Evolutionary conservation across 2,329 filamentous ascomycete species (phyloP), one percentile per base, ranked within the genome.

Genomic region (Fusarium floridanum): DNA sequence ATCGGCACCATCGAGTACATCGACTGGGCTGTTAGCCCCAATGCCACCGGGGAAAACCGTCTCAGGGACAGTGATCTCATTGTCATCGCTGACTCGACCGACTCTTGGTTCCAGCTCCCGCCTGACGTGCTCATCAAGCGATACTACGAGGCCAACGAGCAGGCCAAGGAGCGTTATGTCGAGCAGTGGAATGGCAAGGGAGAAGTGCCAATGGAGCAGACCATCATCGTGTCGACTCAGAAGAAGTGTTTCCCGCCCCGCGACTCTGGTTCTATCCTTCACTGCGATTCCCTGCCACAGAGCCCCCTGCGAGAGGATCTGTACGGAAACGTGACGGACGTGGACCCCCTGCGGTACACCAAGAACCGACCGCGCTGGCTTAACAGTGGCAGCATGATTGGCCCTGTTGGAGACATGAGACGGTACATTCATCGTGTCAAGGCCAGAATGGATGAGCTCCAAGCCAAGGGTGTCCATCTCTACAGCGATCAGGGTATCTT

Each of bases 61-160:
- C 60, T 79, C 0, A 45, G 61, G 1, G 78, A 79, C 1, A 37
- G 80, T 7, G 80, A 81, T 24, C 55, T 81, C 0, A 56, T 80
- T 10, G 62, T 80, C 0, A 41, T 81, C 6, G 71, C 74, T 4
- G 80, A 81, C 20, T 75, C 78, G 1, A 76, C 78, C 10, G 80
- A 81, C 7, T 63, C 76, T 7, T 81, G 80, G 79, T 81, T 80
- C 16, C 80, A 81, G 20, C 78, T 81, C 0, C 77, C 80, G 0
- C 78, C 79, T 2, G 73, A 76, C 0, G 55, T 81, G 0, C 70
- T 81, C 5, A 68, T 81, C 17, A 63, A 77, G 4, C 74, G 80
- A 16, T 81, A 79, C 4, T 73, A 78, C 32, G 68, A 76, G 17
- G 39, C 67, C 11, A 79, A 77, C 11, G 3, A 20, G 0, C 27